phyloP scores from a whole-genome alignment of 495 filamentous ascomycete species.

The Hypoxylon rickii region DNA sequence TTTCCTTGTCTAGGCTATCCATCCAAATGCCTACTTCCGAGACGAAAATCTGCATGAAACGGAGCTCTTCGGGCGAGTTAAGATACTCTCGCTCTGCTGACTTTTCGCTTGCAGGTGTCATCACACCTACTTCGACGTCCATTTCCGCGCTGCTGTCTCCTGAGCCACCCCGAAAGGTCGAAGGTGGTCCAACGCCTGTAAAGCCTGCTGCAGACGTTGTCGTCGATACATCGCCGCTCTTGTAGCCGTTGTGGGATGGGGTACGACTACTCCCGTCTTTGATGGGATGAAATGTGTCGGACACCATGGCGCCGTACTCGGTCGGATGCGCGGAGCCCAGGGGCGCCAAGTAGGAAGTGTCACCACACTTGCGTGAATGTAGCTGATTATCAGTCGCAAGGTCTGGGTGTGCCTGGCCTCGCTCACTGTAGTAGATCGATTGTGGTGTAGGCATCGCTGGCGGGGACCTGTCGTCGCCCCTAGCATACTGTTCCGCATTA shows the following conservation, averaged over 20 bases:
- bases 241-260: constrained; percentile 29
- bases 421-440: constrained; percentile 29
- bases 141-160: constrained; percentile 21
- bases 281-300: constrained; percentile 31
- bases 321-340: constrained; percentile 15
- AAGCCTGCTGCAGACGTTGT: constrained; percentile 36
- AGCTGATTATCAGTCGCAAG: constrained; percentile 27
- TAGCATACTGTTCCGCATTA: constrained; percentile 5
- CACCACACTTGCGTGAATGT: constrained; percentile 33
- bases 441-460: constrained; percentile 15
- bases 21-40: constrained; percentile 93
- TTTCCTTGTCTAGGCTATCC: constrained; percentile 85
- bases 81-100: constrained; percentile 59
- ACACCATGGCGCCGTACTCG: constrained; percentile 18
- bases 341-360: constrained; percentile 25
- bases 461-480: constrained; percentile 13
- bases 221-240: constrained; percentile 39
- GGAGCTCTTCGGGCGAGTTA: constrained; percentile 72
- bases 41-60: constrained; percentile 88
- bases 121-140: constrained; percentile 40
- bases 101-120: constrained; percentile 57
- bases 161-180: constrained; percentile 29
- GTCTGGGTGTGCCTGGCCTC: constrained; percentile 21
- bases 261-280: constrained; percentile 29
- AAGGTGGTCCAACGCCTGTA: constrained; percentile 31